Base-by-base conservation (phyloP, 2,329 filamentous ascomycete species). In the Cladobotryum mycophilum region DNA sequence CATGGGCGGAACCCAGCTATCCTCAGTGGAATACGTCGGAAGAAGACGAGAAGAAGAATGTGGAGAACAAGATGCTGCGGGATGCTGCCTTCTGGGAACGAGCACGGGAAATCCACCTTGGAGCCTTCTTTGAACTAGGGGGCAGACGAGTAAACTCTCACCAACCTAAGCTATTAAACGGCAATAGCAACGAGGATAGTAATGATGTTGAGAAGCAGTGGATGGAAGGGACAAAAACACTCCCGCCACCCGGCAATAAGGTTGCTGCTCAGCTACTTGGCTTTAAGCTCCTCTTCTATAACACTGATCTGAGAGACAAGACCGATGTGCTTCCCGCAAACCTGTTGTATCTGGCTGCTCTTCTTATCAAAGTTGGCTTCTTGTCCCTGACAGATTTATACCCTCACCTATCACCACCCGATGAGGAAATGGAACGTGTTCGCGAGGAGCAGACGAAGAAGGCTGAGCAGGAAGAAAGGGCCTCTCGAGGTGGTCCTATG, bases 271-370 rank as follows among this genome's bases (percentile, higher is more conserved):
- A 97, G 65, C 79, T 99, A 3, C 82, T 99, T 13, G 93, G 93
- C 4, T 99, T 99, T 77, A 99, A 99, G 69, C 79, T 99, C 46
- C 88, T 89, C 13, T 99, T 96, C 67, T 99, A 99, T 64, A 87
- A 89, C 38, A 95, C 89, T 0, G 76, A 84, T 25, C 84, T 86
- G 35, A 82, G 92, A 50, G 82, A 88, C 53, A 79, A 84, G 48
- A 74, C 79, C 1, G 93, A 97, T 61, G 77, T 84, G 3, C 76
- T 97, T 2, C 93, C 93, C 0, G 88, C 93, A 37, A 99, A 99
- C 60, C 76, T 99, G 3, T 89, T 97, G 30, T 95, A 93, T 58
- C 79, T 99, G 15, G 86, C 91, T 0, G 91, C 93, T 1, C 79
- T 97, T 34, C 80, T 99, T 30, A 91, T 99, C 70, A 99, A 99